phyloP scores from a whole-genome alignment of 805 yeast genomes.

The Candida ponderosae region DNA sequence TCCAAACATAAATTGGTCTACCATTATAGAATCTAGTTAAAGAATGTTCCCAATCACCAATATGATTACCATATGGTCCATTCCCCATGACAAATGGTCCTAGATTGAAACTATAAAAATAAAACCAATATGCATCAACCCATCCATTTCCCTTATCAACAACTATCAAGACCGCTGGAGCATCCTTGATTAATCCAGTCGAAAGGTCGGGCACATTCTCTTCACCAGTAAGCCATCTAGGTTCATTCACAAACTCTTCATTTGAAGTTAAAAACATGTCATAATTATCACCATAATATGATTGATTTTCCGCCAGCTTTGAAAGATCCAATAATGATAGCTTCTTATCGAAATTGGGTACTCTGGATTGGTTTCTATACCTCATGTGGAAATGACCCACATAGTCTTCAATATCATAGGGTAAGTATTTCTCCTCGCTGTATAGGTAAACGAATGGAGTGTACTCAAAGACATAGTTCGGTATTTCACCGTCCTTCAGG shows the following conservation, averaged over 20 bases:
- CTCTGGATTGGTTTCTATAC: slow-evolving; percentile 38
- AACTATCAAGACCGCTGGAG: slow-evolving; percentile 75
- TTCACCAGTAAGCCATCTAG: slow-evolving; percentile 80
- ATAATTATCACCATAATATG: slow-evolving; percentile 15
- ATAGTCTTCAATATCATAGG: slow-evolving; percentile 69
- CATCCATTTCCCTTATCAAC: slow-evolving; percentile 92
- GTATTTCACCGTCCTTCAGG: slow-evolving; percentile 47
- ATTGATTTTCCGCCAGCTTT: slow-evolving; percentile 17
- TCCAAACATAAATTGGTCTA: slow-evolving; percentile 79
- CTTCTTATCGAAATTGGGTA: slow-evolving; percentile 19
- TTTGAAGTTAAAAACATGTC: slow-evolving; percentile 55
- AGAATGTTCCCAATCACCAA: slow-evolving; percentile 98
- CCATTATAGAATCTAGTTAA: slow-evolving; percentile 79
- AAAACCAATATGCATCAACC: slow-evolving; percentile 96
- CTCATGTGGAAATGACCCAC: slow-evolving; percentile 59
- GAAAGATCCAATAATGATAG: slow-evolving; percentile 23
- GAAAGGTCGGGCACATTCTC: slow-evolving; percentile 59
- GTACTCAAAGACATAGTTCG: slow-evolving; percentile 51
- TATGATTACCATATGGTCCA: slow-evolving; percentile 96
- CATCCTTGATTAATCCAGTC: slow-evolving; percentile 63
- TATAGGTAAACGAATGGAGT: slow-evolving; percentile 81
- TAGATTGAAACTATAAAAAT: slow-evolving; percentile 85
- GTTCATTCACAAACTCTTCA: slow-evolving; percentile 61
- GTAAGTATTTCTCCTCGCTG: slow-evolving; percentile 81
- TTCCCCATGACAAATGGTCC: slow-evolving; percentile 97